These are phyloP conservation scores for Clitopilus hobsonii DNA, from an alignment of 768 basidiomycete species.

Conservation along the genomic window DNA sequence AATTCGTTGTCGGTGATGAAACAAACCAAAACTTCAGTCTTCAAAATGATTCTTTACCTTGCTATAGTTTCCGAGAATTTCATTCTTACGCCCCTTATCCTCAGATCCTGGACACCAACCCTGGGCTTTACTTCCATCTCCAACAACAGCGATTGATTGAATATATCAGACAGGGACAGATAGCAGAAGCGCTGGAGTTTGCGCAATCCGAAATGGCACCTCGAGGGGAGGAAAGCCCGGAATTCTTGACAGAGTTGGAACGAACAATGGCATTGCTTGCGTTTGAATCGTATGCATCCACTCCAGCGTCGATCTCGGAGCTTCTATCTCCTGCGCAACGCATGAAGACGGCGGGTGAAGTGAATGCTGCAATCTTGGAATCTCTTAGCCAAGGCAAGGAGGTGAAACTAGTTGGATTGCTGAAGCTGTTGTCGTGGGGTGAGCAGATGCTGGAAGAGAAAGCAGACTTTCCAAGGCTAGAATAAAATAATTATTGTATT, in stretches of 20 bases:
- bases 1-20: conserved; percentile 78
- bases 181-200: conserved; percentile 80
- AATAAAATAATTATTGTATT: too few relatives aligned
- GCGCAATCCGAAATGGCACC: conserved; percentile 94
- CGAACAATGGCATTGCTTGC: conserved; percentile 91
- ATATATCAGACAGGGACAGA: conserved; percentile 77
- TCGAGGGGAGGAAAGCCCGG: conserved; percentile 90
- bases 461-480: conserved; percentile 68
- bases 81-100: conserved; percentile 17
- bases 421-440: conserved; percentile 87
- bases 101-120: conserved; percentile 96
- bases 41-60: conserved; percentile 72
- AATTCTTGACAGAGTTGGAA: conserved; percentile 90
- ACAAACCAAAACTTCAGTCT: conserved; percentile 90
- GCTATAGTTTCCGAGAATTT: conserved; percentile 8
- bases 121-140: conserved; percentile 88
- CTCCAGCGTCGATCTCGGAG: conserved; percentile 67
- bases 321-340: conserved; percentile 84
- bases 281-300: conserved; percentile 60
- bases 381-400: conserved; percentile 89
- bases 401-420: conserved; percentile 78
- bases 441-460: conserved; percentile 74
- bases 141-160: conserved; percentile 97
- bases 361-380: conserved; percentile 94
- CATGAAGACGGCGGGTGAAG: conserved; percentile 91